These are phyloP conservation scores for Mycena maculata DNA, from an alignment of 768 basidiomycete genomes.

Conservation along the genomic window DNA sequence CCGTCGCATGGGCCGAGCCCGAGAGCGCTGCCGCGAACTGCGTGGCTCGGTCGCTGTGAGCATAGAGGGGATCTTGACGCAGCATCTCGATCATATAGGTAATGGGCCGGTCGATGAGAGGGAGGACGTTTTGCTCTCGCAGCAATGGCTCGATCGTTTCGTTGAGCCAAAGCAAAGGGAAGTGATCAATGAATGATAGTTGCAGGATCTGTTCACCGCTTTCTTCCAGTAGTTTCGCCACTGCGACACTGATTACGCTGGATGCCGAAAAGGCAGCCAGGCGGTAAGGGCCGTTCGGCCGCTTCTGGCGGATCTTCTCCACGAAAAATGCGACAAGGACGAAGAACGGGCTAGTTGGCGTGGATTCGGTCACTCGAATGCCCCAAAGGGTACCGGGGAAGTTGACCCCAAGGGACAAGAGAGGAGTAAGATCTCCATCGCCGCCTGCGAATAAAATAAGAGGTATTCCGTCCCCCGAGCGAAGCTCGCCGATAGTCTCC, in stretches of 20 bases:
- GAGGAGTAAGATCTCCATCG: neutral
- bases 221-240: conserved; percentile 25
- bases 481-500: conserved; percentile 25
- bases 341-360: neutral
- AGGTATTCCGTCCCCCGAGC: conserved; percentile 1
- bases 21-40: conserved; percentile 9
- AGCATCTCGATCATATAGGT: conserved; percentile 4
- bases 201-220: conserved; percentile 17
- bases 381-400: conserved; percentile 19
- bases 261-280: conserved; percentile 20
- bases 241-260: conserved; percentile 1
- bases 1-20: neutral
- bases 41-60: neutral
- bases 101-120: neutral
- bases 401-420: conserved; percentile 5
- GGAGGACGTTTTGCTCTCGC: neutral
- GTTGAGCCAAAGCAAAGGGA: neutral
- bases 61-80: neutral
- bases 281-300: conserved; percentile 27
- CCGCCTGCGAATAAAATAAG: conserved; percentile 27
- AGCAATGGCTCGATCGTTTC: neutral
- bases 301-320: conserved; percentile 13
- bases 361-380: conserved; percentile 25
- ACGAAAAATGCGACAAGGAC: conserved; percentile 21
- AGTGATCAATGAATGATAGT: conserved; percentile 29